Base-by-base conservation (phyloP, 176 grass and related monocot species). In the Neostapfia colusana region DNA sequence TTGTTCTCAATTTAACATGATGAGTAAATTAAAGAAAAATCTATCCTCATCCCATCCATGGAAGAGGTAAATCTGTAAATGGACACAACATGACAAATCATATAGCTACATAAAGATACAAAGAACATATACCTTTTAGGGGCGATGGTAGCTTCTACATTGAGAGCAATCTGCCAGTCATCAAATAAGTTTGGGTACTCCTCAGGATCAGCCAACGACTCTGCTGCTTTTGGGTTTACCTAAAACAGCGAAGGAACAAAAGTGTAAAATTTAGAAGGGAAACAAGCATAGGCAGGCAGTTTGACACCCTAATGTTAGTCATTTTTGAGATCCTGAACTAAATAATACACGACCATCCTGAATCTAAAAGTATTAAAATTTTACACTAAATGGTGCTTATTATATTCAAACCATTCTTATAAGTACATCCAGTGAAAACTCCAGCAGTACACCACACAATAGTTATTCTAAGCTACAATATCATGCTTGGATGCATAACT, bases 91-190 rank as follows among this genome's bases (percentile, higher is more conserved):
- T 44, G 21, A 67, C 21, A 79, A 41, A 67, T 11, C n/a, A 83
- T 24, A 66, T 65, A 41, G 41, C 14, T 73, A 43, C 36, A 53
- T 37, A 62, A 76, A 63, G 13, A 64, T 55, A 55, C 59, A 71
- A 73, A 72, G 20, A 66, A 77, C 3, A 51, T 65, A 60, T 51
- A 95, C 92, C 92, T 89, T 83, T 89, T 84, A 7, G 85, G 48
- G 3, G 85, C 70, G 51, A 90, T 62, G 23, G 78, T 75, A 82
- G 78, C 85, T 86, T 98, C 95, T 56, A 92, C 91, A 82, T 79
- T 84, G 54, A 98, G 85, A 85, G 95, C 91, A 88, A 98, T 84
- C 62, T 98, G 91, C 95, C 95, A 95, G 81, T 98, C 87, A n/a
- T 92, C 85, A 82, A 98, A 98, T 78, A 98, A 78, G 85, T 90